Evolutionary conservation across 352 stramenopile species (phyloP).

Genomic region (Phytophthora ohioensis): DNA sequence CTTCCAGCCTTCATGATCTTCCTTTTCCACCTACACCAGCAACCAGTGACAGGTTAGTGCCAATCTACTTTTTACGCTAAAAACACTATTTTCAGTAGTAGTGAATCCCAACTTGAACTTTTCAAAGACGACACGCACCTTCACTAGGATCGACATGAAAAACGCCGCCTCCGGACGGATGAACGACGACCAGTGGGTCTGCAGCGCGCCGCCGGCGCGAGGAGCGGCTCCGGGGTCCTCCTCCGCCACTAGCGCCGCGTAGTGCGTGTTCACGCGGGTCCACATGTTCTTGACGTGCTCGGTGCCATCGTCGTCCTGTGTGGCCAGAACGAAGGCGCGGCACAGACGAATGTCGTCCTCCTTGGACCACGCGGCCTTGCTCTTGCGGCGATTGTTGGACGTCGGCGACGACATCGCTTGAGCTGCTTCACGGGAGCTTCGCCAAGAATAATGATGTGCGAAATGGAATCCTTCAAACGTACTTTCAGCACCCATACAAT

Average conservation of each 20-base stretch:
- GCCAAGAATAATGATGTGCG: slow-evolving; percentile 13
- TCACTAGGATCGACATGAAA: slow-evolving; percentile 35
- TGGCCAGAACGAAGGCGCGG: slow-evolving; percentile 40
- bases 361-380: slow-evolving; percentile 40
- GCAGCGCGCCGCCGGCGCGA: slow-evolving; percentile 34
- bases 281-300: slow-evolving; percentile 47
- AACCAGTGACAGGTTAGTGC: neutral
- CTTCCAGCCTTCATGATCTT: slow-evolving; percentile 37
- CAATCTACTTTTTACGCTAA: too few species aligned
- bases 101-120: neutral
- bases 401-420: slow-evolving; percentile 27
- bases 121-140: slow-evolving; percentile 13
- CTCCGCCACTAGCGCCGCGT: slow-evolving; percentile 23
- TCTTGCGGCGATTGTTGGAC: slow-evolving; percentile 31
- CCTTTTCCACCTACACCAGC: slow-evolving; percentile 30
- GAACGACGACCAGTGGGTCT: slow-evolving; percentile 47
- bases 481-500: slow-evolving; percentile 20
- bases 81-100: neutral
- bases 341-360: slow-evolving; percentile 42
- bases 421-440: neutral
- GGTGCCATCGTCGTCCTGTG: slow-evolving; percentile 33
- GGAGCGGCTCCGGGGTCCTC: slow-evolving; percentile 31
- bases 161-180: slow-evolving; percentile 39
- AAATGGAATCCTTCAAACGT: slow-evolving; percentile 32
- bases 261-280: slow-evolving; percentile 36